phyloP scores from a whole-genome alignment of 1,284 basidiomycete genomes.

The Earliella scabrosa region DNA sequence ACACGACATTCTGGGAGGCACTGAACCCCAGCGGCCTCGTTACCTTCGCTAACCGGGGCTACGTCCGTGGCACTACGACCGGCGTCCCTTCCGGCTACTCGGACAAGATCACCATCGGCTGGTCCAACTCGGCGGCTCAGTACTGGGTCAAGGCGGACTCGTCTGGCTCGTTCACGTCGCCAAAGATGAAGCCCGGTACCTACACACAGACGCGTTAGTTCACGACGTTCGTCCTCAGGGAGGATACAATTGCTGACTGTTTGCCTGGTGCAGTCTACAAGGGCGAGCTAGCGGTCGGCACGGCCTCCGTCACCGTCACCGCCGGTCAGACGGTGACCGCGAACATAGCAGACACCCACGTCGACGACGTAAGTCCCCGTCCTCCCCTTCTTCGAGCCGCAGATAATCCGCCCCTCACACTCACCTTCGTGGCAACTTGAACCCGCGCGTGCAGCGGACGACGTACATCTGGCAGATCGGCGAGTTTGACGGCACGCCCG shows the following conservation, averaged over 20 bases:
- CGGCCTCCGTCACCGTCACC: constrained; percentile 2
- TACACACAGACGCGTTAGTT: constrained; percentile 16
- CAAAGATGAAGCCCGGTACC: constrained; percentile 51
- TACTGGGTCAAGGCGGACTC: constrained; percentile 3
- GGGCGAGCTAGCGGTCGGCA: constrained; percentile 6
- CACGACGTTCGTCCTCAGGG: background rate
- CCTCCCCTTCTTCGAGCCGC: background rate
- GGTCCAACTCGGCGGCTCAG: constrained; percentile 17
- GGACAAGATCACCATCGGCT: constrained; percentile 38
- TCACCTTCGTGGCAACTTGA: background rate
- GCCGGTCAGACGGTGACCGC: background rate
- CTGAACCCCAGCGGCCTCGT: constrained; percentile 50
- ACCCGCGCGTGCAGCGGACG: background rate
- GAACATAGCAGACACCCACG: constrained; percentile 4
- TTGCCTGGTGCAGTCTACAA: constrained; percentile 3
- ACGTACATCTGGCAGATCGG: constrained; percentile 23
- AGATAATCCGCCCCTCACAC: too few species aligned
- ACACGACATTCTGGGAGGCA: constrained; percentile 42
- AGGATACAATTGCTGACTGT: background rate
- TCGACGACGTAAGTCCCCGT: constrained; percentile 5
- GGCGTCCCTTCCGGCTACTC: constrained; percentile 44
- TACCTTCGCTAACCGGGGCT: constrained; percentile 46
- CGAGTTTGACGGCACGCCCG: constrained; percentile 49
- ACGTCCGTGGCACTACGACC: constrained; percentile 47
- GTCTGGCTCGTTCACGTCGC: constrained; percentile 39